Evolutionary conservation across 805 yeast genomes (phyloP).

Genomic region (Scheffersomyces stipitis): DNA sequence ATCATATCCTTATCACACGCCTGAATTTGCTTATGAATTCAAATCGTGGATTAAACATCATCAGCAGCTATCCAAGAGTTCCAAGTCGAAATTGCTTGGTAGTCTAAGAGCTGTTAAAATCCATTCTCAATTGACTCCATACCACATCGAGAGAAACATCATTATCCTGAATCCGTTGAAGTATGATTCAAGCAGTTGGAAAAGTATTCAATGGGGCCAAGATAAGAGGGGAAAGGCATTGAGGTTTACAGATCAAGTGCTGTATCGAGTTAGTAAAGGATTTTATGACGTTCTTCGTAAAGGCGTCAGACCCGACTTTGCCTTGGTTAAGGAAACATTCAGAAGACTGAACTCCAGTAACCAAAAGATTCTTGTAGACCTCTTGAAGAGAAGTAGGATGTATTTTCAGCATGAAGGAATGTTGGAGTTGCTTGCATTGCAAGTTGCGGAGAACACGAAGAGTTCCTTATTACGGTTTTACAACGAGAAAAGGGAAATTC

Average conservation of each 20-base stretch:
- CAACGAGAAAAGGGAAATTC: constrained; percentile 5
- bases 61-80: constrained; percentile 4
- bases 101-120: constrained; percentile 18
- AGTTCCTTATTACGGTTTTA: constrained; percentile 14
- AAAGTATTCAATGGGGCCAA: constrained; percentile 13
- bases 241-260: constrained; percentile 23
- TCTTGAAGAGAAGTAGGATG: constrained; percentile 16
- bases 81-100: constrained; percentile 11
- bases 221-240: constrained; percentile 11
- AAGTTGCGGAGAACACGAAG: constrained; percentile 15
- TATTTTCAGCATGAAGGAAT: constrained; percentile 8
- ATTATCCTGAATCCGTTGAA: constrained; percentile 16
- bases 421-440: constrained; percentile 18
- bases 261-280: constrained; percentile 32
- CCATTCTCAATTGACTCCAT: constrained; percentile 29
- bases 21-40: constrained; percentile 18
- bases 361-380: constrained; percentile 22
- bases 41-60: constrained; percentile 17
- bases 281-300: constrained; percentile 29
- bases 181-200: constrained; percentile 26
- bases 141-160: constrained; percentile 13
- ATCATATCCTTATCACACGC: constrained; percentile 33
- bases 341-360: constrained; percentile 22
- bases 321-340: constrained; percentile 31
- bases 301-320: constrained; percentile 37